A percentile compares a stretch with the other conserved stretches of the same genome.
Evolutionary conservation across 2,329 filamentous ascomycete species (phyloP).

Genomic region (Cercospora zeina): DNA sequence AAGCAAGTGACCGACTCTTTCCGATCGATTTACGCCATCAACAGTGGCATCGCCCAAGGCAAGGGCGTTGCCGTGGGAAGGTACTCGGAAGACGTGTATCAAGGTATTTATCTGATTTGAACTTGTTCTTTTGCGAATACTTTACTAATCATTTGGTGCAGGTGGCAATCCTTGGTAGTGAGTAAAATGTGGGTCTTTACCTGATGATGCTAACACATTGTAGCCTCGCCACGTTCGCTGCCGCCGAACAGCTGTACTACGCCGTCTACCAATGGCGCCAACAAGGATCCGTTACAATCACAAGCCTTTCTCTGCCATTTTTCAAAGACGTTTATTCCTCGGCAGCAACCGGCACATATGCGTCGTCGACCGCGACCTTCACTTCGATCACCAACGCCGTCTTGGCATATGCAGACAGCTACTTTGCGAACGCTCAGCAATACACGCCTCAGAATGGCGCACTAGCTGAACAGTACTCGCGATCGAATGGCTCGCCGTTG

Average conservation of each 20-base stretch:
- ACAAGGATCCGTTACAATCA: conserved; percentile 64
- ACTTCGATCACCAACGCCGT: conserved; percentile 59
- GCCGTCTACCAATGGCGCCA: conserved; percentile 70
- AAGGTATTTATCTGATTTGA: background rate
- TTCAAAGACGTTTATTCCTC: conserved; percentile 66
- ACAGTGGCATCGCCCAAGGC: conserved; percentile 62
- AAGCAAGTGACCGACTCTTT: conserved; percentile 76
- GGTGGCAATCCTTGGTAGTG: conserved; percentile 72
- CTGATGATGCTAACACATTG: background rate
- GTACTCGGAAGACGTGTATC: conserved; percentile 52
- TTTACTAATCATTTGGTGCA: conserved; percentile 55
- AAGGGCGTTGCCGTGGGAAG: conserved; percentile 53
- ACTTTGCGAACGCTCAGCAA: conserved; percentile 45
- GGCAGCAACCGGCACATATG: conserved; percentile 63
- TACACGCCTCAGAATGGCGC: conserved; percentile 62
- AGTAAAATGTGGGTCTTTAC: background rate
- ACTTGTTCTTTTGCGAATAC: background rate
- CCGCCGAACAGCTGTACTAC: conserved; percentile 78
- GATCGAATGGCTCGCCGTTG: conserved; percentile 51
- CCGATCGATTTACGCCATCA: conserved; percentile 68
- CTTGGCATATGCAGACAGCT: conserved; percentile 62
- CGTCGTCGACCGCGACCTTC: conserved; percentile 45
- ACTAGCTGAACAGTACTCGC: conserved; percentile 66
- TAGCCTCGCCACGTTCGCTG: conserved; percentile 66
- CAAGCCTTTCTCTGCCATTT: conserved; percentile 65